Base-by-base conservation (phyloP, 139 green algal species). In the Tetraselmis chui region DNA sequence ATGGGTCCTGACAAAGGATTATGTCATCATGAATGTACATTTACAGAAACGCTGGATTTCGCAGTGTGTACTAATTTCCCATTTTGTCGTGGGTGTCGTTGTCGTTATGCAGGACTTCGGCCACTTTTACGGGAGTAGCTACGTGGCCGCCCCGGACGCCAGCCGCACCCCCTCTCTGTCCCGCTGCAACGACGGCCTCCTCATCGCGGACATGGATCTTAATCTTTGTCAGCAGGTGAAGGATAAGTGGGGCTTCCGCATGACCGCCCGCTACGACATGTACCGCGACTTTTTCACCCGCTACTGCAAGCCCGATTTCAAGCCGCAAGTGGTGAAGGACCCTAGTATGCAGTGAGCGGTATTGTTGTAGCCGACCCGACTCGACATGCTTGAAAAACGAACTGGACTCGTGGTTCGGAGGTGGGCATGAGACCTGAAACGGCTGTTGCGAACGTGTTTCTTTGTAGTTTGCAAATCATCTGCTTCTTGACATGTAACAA, bases 171-270 rank as follows among this genome's bases (percentile, higher is more conserved):
- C 93, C 27, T 79, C 81, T 24, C 89, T 98, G 23, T 85, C 91
- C 0, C 89, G 95, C 2, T 87, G 90, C 81, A 85, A 82, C 78
- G 94, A 98, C 76, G 96, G 96, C 31, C 87, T 99, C 18, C 75
- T 99, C 86, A 83, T 99, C 0, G 90, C 89, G 0, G 94, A 99
- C 59, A 74, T 92, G 23, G 95, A 99, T 85, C 91, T 99, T 22
- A 98, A 98, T 85, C 87, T 99, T 11, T 97, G 93, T 82, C 89
- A 92, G 81, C 93, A 97, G 91, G 86, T 96, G 24, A 92, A 91
- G 59, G 95, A 99, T 83, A 95, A 92, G 82, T 99, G 96, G 96
- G 89, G 91, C 30, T 98, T 99, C 85, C 91, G 91, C 31, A 94
- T 98, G 93, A 99, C 96, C 0, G 94, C 93, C 0, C 89, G 96